These are phyloP conservation scores for Phytopythium vexans DNA, from an alignment of 352 stramenopile species.

Conservation along the genomic window DNA sequence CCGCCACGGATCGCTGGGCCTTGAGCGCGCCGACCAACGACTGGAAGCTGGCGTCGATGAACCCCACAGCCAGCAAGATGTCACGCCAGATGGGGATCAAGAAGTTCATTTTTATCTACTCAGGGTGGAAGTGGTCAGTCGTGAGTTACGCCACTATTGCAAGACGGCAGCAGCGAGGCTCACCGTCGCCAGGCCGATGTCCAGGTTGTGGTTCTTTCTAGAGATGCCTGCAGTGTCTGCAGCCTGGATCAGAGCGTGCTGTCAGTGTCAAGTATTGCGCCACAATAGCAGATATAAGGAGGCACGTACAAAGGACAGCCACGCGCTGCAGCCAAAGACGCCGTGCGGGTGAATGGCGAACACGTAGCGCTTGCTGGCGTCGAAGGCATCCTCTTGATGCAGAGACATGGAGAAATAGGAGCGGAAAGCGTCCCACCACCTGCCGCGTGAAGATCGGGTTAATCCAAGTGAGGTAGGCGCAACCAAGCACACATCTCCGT, in stretches of 20 bases:
- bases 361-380: constrained; percentile 27
- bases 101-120: constrained; percentile 47
- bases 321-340: constrained; percentile 45
- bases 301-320: constrained; percentile 35
- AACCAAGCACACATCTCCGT: background rate
- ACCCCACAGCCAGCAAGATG: constrained; percentile 41
- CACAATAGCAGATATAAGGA: background rate
- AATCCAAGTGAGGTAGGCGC: background rate
- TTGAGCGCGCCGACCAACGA: constrained; percentile 27
- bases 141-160: background rate
- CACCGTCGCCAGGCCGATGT: constrained; percentile 46
- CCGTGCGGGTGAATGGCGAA: constrained; percentile 54
- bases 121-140: background rate
- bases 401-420: constrained; percentile 40
- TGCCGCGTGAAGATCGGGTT: constrained; percentile 1
- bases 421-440: constrained; percentile 36
- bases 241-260: constrained; percentile 5
- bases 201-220: constrained; percentile 31
- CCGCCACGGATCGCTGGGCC: constrained; percentile 24
- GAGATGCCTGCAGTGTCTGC: constrained; percentile 31
- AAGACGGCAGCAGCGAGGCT: no score
- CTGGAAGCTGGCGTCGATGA: constrained; percentile 46
- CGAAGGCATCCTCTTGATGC: constrained; percentile 36
- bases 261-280: background rate
- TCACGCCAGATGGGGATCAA: constrained; percentile 49